phyloP scores from a whole-genome alignment of 78 protist genomes.

The Corallochytrium limacisporum region DNA sequence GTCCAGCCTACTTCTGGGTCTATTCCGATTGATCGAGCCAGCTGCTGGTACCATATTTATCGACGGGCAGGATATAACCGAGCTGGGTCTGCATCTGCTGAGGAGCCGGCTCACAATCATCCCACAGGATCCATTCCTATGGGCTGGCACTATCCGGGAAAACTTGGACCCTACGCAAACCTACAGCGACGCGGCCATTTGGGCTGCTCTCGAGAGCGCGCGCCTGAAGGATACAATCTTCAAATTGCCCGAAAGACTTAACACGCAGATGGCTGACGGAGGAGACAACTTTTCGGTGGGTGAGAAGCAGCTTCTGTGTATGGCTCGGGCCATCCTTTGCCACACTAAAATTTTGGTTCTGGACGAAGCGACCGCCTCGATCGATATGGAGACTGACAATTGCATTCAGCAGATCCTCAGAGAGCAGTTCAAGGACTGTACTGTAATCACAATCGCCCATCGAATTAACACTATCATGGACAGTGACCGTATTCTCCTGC shows the following conservation, averaged over 20 bases:
- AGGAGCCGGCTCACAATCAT: constrained; percentile 68
- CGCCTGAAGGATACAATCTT: constrained; percentile 8
- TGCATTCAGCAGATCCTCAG: constrained; percentile 58
- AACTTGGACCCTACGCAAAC: constrained; percentile 53
- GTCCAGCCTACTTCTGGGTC: constrained; percentile 33
- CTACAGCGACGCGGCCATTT: constrained; percentile 16
- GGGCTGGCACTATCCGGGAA: constrained; percentile 45
- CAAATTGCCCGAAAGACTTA: constrained; percentile 1
- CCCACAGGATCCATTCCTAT: constrained; percentile 78
- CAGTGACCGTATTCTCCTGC: constrained; percentile 44
- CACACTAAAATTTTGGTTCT: constrained; percentile 33
- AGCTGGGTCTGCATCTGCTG: constrained; percentile 34
- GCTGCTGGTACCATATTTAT: constrained; percentile 45
- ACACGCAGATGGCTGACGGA: not conserved
- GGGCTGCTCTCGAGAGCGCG: constrained; percentile 26
- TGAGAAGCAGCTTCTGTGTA: constrained; percentile 78
- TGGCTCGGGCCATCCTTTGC: constrained; percentile 81
- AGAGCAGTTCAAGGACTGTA: constrained; percentile 37
- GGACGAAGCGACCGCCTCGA: constrained; percentile 87
- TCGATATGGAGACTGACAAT: constrained; percentile 69
- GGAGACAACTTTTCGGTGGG: constrained; percentile 65
- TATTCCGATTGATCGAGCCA: constrained; percentile 68
- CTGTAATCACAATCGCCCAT: constrained; percentile 49
- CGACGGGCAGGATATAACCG: constrained; percentile 37
- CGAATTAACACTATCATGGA: constrained; percentile 75